phyloP scores from a whole-genome alignment of 345 rosid species.

The Citrus hindsii region DNA sequence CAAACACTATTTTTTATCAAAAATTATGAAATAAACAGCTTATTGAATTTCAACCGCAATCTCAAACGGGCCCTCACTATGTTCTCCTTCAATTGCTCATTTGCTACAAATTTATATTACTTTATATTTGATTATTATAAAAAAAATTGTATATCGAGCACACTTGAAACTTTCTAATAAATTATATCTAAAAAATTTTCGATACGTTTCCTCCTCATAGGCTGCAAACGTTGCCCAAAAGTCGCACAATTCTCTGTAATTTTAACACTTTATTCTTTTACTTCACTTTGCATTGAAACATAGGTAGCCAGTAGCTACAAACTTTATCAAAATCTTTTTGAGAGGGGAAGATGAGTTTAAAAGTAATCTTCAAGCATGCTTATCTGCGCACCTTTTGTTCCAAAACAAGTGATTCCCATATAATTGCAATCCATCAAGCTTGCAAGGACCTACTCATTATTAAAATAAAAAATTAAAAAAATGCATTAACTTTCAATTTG shows the following conservation, averaged over 20 bases:
- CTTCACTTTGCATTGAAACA: background rate
- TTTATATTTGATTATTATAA: no score
- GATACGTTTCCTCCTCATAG: background rate
- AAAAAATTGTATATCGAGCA: no score
- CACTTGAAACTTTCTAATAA: no score
- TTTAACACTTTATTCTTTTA: background rate
- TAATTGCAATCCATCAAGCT: background rate
- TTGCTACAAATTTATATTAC: no score
- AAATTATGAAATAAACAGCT: no score
- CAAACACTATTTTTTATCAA: no score
- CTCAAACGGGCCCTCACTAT: no score
- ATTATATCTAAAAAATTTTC: no score
- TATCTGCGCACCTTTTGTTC: background rate
- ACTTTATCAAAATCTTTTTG: background rate
- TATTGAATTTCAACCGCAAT: no score
- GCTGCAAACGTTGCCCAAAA: background rate
- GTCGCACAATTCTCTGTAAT: background rate
- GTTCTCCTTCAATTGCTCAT: no score
- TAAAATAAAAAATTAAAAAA: background rate
- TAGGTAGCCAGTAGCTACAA: background rate
- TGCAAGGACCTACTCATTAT: background rate
- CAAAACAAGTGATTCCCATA: background rate
- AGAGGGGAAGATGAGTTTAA: background rate
- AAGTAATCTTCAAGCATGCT: background rate
- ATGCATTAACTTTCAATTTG: slow-evolving; percentile 5